phyloP scores from a whole-genome alignment of 2,329 filamentous ascomycete species.

The Fusarium humuli region DNA sequence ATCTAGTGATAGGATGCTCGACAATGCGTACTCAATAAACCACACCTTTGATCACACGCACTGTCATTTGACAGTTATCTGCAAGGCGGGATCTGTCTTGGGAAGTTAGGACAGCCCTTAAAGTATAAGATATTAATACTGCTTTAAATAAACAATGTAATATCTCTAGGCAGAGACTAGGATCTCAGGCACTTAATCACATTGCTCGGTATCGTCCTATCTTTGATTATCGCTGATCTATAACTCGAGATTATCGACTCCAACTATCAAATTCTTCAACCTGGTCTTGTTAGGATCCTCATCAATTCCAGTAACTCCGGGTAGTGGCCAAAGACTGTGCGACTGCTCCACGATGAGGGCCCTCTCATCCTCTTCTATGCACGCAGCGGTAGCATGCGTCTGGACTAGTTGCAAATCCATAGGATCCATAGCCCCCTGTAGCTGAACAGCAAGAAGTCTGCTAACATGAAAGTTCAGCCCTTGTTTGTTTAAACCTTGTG shows the following conservation, averaged over 20 bases:
- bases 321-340: not conserved
- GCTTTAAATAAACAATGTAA: no score
- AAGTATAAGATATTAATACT: no score
- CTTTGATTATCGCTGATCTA: not conserved
- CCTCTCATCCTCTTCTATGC: not conserved
- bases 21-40: no score
- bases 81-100: no score
- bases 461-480: not conserved
- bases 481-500: not conserved
- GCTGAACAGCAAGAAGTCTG: not conserved
- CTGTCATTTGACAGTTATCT: no score
- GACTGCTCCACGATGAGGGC: not conserved
- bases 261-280: not conserved
- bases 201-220: no score
- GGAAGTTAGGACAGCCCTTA: no score
- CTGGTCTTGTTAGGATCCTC: not conserved
- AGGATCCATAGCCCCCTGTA: not conserved
- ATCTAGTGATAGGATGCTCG: no score
- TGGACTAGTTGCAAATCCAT: not conserved
- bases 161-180: no score
- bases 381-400: not conserved
- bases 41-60: no score
- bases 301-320: not conserved
- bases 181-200: no score
- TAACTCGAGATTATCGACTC: not conserved